Base-by-base conservation (phyloP, 306 rosid genomes). In the Luffa aegyptiaca region DNA sequence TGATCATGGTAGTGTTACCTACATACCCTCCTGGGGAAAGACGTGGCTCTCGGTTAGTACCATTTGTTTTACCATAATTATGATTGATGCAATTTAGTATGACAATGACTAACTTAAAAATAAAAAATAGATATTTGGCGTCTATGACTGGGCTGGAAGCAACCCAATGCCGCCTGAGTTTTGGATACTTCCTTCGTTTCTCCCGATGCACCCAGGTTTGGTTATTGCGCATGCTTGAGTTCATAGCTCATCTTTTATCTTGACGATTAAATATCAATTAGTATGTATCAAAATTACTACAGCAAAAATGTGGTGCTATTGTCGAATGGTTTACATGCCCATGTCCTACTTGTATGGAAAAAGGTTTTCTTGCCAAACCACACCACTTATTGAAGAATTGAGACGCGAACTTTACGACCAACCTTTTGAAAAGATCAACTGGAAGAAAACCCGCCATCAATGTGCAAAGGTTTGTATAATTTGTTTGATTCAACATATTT, bases 271-370 rank as follows among this genome's bases (percentile, higher is more conserved):
- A 33, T 61, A 61, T 4, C 11, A 61, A 20, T 57, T 57, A 20
- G 57, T 20, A 16, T 7, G 13, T 20, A 20, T 3, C 20, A 14
- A 68, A 10, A 75, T 13, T 10, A 14, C 48, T 86, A 83, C 87
- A 92, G 98, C 92, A 17, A 93, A 93, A 87, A 91, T 93, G 97
- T 90, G 86, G 85, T 92, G 98, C 83, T 90, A 91, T 51, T 92
- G 93, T 26, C 93, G 98, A 18, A 53, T 89, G 88, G 88, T 89
- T 3, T 90, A 85, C 87, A 85, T 93, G 89, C 95, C 97, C 7
- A 93, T 93, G 98, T 52, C 98, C 0, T 93, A 93, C 81, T 84
- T 93, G 16, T 91, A 89, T 52, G 57, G 57, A 52, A 52, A 52
- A 52, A 52, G 57, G 6, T 93, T 91, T 82, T 96, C 90, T 52